Conservation (phyloP, 2,329 filamentous ascomycete species). For the Dactylellina drechsleri region DNA sequence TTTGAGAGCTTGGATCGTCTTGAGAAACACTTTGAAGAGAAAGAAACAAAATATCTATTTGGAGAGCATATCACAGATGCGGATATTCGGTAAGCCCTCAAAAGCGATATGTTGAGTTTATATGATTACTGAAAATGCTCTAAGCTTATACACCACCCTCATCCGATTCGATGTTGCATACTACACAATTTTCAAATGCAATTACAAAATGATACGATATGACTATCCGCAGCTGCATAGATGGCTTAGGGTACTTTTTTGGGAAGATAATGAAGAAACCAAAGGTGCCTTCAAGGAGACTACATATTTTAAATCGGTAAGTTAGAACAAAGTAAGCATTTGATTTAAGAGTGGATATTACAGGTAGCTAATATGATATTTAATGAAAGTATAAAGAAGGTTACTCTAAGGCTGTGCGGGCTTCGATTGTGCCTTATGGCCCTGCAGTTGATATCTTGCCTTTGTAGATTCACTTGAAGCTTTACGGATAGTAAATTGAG, state of each 20-base stretch:
- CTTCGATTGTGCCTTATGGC: constrained; percentile 29
- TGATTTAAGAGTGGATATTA: background rate
- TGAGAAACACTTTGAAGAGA: constrained; percentile 63
- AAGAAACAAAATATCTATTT: constrained; percentile 75
- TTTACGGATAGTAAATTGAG: too few species aligned
- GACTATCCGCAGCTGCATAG: constrained; percentile 78
- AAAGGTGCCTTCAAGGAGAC: constrained; percentile 38
- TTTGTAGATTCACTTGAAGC: background rate
- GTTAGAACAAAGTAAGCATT: background rate
- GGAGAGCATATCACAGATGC: constrained; percentile 81
- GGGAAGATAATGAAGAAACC: constrained; percentile 66
- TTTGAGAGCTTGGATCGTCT: constrained; percentile 50
- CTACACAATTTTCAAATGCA: constrained; percentile 85
- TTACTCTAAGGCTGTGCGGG: constrained; percentile 23
- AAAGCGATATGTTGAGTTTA: background rate
- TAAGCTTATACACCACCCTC: constrained; percentile 73
- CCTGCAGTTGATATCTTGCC: constrained; percentile 36
- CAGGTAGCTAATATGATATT: background rate
- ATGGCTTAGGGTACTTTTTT: constrained; percentile 86
- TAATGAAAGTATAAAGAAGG: constrained; percentile 41
- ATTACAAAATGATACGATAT: constrained; percentile 68
- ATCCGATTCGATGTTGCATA: constrained; percentile 80
- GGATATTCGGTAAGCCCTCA: constrained; percentile 70
- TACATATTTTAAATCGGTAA: constrained; percentile 46
- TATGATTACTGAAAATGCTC: background rate